A percentile compares a stretch with the other conserved stretches of the same genome.
phyloP scores from a whole-genome alignment of 805 yeast species.

The Candida oleophila region DNA sequence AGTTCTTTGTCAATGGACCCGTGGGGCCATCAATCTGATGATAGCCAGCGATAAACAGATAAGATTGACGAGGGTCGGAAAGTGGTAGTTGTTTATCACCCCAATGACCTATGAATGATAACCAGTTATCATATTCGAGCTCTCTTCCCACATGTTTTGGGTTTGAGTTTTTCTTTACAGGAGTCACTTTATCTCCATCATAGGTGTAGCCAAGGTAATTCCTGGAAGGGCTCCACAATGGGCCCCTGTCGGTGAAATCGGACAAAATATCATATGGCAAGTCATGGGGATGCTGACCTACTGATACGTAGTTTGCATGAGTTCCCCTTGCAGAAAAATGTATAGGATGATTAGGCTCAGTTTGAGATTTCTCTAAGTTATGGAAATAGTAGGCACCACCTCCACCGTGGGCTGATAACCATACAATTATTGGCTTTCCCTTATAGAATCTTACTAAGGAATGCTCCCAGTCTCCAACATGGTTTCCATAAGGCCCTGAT shows the following conservation, averaged over 20 bases:
- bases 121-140: conserved; percentile 65
- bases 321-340: conserved; percentile 93
- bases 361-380: conserved; percentile 66
- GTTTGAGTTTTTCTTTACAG: conserved; percentile 39
- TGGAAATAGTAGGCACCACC: conserved; percentile 84
- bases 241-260: conserved; percentile 94
- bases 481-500: conserved; percentile 94
- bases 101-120: conserved; percentile 82
- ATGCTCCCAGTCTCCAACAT: conserved; percentile 98
- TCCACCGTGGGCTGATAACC: conserved; percentile 99
- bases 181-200: conserved; percentile 55
- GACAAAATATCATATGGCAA: conserved; percentile 86
- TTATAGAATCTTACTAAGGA: conserved; percentile 79
- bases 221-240: conserved; percentile 88
- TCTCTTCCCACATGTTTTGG: conserved; percentile 54
- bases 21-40: conserved; percentile 88
- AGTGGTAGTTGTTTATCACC: conserved; percentile 74
- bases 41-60: conserved; percentile 85
- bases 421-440: conserved; percentile 77
- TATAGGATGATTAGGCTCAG: conserved; percentile 55
- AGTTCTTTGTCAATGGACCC: conserved; percentile 83
- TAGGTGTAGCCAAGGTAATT: conserved; percentile 81
- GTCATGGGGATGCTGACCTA: conserved; percentile 95
- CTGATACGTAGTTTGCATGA: conserved; percentile 95
- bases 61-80: conserved; percentile 74